A percentile compares a stretch with the other conserved stretches of the same genome.
Conservation (phyloP, 2,329 filamentous ascomycete genomes). For the Nannizzia gypsea region DNA sequence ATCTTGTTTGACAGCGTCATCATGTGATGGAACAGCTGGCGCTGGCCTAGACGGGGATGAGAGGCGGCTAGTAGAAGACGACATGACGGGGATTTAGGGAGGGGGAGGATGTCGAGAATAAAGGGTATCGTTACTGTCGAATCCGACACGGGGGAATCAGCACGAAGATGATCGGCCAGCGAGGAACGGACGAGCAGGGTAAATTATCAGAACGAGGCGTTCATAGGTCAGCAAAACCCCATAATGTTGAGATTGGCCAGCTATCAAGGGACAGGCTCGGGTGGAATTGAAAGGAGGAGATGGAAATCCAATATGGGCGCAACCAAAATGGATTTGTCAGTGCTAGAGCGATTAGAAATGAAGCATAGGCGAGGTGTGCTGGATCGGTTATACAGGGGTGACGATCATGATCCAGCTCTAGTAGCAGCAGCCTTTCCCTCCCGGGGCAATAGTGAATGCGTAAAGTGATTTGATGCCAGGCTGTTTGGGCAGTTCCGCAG, state of each 20-base stretch:
- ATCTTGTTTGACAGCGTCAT: conserved; percentile 2
- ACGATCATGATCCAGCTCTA: conserved; percentile 1
- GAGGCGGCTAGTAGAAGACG: background rate
- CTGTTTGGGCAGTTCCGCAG: conserved; percentile 7
- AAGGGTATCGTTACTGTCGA: background rate
- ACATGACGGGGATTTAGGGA: background rate
- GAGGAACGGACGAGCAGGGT: background rate
- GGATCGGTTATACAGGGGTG: conserved; percentile 1
- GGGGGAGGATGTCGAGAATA: background rate
- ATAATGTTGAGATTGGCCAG: conserved; percentile 3
- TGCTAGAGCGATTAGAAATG: background rate
- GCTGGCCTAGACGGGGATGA: conserved; percentile 7
- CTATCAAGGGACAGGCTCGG: background rate
- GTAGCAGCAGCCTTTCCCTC: background rate
- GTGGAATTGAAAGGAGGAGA: background rate
- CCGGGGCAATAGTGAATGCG: background rate
- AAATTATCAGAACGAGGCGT: conserved; percentile 1
- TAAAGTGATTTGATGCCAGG: background rate
- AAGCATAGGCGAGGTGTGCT: background rate
- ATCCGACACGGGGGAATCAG: background rate
- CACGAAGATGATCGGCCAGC: background rate
- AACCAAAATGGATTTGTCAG: background rate
- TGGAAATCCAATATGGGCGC: background rate
- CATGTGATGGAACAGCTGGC: background rate
- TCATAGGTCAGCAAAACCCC: conserved; percentile 3